Evolutionary conservation across 305 asterid species (phyloP), one percentile per base, ranked within the genome.

Genomic region (Striga hermonthica): DNA sequence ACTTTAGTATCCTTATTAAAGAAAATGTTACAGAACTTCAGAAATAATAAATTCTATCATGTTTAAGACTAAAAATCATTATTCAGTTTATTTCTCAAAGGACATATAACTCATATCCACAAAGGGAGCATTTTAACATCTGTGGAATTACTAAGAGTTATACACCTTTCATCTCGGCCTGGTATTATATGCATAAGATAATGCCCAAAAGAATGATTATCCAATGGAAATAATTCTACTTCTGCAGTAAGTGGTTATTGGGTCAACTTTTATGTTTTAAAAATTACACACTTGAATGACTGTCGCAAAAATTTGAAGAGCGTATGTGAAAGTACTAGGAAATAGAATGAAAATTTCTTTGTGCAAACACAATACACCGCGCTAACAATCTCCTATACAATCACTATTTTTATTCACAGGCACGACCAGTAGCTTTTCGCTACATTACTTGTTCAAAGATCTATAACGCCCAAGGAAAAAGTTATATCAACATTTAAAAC

Each of bases 331-430:
- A 22, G 31, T 22, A n/a, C n/a, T n/a, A 22, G 2, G 31, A 22
- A 5, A 48, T n/a, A 48, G 55, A 48, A 48, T 48, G 55, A 48
- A 8, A 48, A 48, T n/a, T 8, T n/a, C 55, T 22, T 48, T 41
- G 15, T 16, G 11, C 14, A 36, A 60, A 43, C 16, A 14, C 7
- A 62, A 38, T 49, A 58, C 8, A 28, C 15, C 52, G 61, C 34
- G 11, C 53, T 13, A 50, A 50, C 50, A 43, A 61, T 62, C 36
- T 61, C 49, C 57, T 64, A 52, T 63, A 48, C 69, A 66, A 37
- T 62, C 67, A 60, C 48, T 67, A 54, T 72, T 59, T 49, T 9
- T 37, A 62, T 55, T 50, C 31, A 22, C 31, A 22, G 31, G 31
- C 31, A 22, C 31, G 31, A 1, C 31, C 31, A 47, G 49, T 65